These are phyloP conservation scores for Gastrodia elata DNA, from an alignment of 106 monocot genomes.

Conservation along the genomic window DNA sequence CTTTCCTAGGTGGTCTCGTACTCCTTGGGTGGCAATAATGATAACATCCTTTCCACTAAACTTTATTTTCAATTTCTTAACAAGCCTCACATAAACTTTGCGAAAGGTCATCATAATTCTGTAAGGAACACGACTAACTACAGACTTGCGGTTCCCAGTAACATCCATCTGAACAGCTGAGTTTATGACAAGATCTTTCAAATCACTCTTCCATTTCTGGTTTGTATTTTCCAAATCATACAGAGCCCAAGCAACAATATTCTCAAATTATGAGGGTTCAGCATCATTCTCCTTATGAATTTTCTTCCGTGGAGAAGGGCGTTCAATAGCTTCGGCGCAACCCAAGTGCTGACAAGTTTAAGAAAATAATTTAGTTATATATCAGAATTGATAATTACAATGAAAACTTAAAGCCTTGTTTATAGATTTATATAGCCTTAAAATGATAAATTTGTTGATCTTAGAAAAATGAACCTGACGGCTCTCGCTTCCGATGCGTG, in stretches of 20 bases:
- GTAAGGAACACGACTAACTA: constrained; percentile 72
- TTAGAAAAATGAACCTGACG: no score
- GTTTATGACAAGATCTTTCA: constrained; percentile 84
- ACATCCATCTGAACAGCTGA: constrained; percentile 64
- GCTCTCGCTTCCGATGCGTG: no score
- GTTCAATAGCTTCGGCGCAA: no score
- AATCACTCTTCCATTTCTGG: constrained; percentile 73
- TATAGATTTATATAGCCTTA: no score
- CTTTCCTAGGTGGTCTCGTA: constrained; percentile 84
- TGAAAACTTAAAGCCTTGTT: no score
- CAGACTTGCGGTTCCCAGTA: constrained; percentile 57
- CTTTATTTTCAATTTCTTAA: constrained; percentile 88
- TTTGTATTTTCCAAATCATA: constrained; percentile 82
- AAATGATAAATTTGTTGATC: no score
- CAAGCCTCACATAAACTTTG: constrained; percentile 85
- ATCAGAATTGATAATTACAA: no score
- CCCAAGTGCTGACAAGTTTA: no score
- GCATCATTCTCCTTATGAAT: no score
- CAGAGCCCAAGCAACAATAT: constrained; percentile 18
- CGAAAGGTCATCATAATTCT: constrained; percentile 64
- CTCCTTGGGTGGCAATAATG: constrained; percentile 60
- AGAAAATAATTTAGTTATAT: no score
- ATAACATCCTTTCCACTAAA: constrained; percentile 95
- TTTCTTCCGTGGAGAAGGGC: constrained; percentile 11
- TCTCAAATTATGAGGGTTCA: constrained; percentile 15